Evolutionary conservation across 1,139 yeast genomes (phyloP), one percentile per base, ranked within the genome.

Genomic region (Arxiozyma telluris): DNA sequence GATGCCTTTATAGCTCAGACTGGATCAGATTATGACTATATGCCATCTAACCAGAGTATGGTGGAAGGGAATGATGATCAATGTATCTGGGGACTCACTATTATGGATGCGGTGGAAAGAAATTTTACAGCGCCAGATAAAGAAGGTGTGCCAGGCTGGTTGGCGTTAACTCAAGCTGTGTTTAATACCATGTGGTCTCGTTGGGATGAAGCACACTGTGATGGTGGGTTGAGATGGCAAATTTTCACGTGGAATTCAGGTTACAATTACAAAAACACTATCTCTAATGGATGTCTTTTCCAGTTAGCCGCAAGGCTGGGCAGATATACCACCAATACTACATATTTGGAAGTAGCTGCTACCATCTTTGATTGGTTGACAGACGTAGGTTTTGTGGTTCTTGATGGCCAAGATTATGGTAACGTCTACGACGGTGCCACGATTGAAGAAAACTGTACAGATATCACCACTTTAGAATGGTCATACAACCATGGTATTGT

Each of bases 31-130:
- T 74, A 68, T 61, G 76, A 82, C 64, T 82, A 78, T 61, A 77
- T 82, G 60, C 86, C 87, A 17, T 63, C 72, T 1, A 81, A 81
- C 60, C 85, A 81, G 66, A 75, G 83, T 8, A 74, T 79, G 72
- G 80, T 82, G 22, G 86, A 81, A 66, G 87, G 87, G 65, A 82
- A 82, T 66, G 87, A 82, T 75, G 87, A 82, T 70, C 87, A 82
- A 71, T 85, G 85, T 56, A 81, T 82, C 50, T 82, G 87, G 87
- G 86, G 84, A 3, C 63, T 82, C 61, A 75, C 84, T 1, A 73
- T 79, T 41, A 75, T 82, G 77, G 78, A 74, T 55, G 87, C 87
- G 1, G 83, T 77, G 1, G 86, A 82, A 64, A 72, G 83, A 59
- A 81, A 80, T 64, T 80, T 82, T 60, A 75, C 83, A 4, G 69